Base-by-base conservation (phyloP, 129 eudicot genomes). In the Erigeron canadensis region DNA sequence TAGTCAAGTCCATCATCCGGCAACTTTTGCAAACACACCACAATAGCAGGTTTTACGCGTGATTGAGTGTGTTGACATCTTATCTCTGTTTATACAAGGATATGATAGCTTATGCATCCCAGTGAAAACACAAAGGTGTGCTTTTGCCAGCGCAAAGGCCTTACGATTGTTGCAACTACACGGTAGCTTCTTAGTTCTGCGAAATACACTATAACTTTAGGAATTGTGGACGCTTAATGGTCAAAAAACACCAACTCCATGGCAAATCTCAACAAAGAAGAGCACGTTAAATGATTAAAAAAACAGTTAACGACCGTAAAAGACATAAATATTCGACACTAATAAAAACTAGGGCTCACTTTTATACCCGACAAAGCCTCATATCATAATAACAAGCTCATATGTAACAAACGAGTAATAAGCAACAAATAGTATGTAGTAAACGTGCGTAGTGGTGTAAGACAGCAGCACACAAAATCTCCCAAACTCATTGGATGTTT, bases 401-500 rank as follows among this genome's bases (percentile, higher is more conserved):
- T 70, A 70, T 63, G 67, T 50, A 53, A 53, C 67, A 76, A 23
- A 77, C 56, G 54, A 43, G 65, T 62, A 77, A 63, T 46, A 77
- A 77, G 66, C 67, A 75, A 59, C 62, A 73, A 73, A 62, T 22
- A 9, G 63, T 61, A 47, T 10, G 38, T 12, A 67, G 68, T 61
- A 46, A 40, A 69, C 46, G 28, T 40, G 64, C 79, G 56, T 34
- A 57, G 7, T 37, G 22, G 53, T 60, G 40, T 50, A 59, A 69
- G 67, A 6, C 56, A 18, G 60, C 39, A 64, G 56, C 28, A 63
- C 54, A 46, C 65, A 67, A 22, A 39, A n/a, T 22, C 17, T 13
- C 50, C 57, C 18, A 66, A 53, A 41, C 64, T 75, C 76, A 70
- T 84, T 93, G 89, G 62, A 86, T 75, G 76, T 89, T 82, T 75